Evolutionary conservation across 371 early-diverging fungal species (phyloP), one percentile per base, ranked within the genome.

Genomic region (Dipsacomyces acuminosporus): DNA sequence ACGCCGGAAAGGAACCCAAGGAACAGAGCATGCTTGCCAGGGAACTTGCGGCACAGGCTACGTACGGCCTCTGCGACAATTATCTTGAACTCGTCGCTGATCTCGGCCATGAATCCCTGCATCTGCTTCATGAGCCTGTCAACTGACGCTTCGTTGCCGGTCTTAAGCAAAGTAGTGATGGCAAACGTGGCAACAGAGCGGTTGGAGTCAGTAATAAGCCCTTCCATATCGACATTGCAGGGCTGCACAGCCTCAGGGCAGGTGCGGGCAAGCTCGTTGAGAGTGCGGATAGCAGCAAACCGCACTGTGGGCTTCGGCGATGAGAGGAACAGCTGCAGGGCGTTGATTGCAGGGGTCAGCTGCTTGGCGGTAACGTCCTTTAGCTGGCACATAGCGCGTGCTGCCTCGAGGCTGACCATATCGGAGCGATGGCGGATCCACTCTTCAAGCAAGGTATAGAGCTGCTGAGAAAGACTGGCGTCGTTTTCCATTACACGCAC

Each of bases 121-220:
- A 97, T 96, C 71, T 96, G 97, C 80, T 95, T 94, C 93, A 98
- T 96, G 57, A 98, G 76, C 18, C 96, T 83, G 70, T 98, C 99
- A 13, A 98, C 96, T 22, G 89, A 89, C 8, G 93, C 89, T 66
- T 97, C 99, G 71, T 91, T 98, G 23, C 99, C 99, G 8, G 97
- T 97, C 86, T 98, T 97, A 24, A 98, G 78, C 53, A 98, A 74
- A 9, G 98, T 97, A 2, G 98, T 97, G 74, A 98, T 97, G 24
- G 99, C 99, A 76, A 97, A 94, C 0, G 98, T 97, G 20, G 99
- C 96, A 53, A 98, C 89, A 56, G 93, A 91, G 59, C 98, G 87
- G 81, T 96, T 97, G 47, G 85, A 77, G 74, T 97, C 98, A 13
- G 93, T 91, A 60, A 98, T 93, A 56, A 96, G 77, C 60, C 87